A percentile compares a stretch with the other conserved stretches of the same genome.
Conservation (phyloP, 768 basidiomycete species). For the Bullera alba region DNA sequence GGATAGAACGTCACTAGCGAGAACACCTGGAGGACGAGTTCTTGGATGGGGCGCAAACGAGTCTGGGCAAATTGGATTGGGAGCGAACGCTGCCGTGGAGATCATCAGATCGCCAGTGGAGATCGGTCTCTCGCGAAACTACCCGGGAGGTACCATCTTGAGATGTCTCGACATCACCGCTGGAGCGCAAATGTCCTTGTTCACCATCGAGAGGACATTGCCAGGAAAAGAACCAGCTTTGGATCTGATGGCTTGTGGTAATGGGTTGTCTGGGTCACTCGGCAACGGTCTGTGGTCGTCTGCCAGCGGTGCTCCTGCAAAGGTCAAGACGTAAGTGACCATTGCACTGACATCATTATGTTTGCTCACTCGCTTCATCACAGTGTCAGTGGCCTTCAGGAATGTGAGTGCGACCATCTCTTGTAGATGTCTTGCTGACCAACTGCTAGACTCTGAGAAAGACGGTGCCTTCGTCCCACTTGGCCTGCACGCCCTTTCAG, state of each 20-base stretch:
- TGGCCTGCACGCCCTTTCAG: slow-evolving; percentile 56
- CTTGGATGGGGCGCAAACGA: slow-evolving; percentile 88
- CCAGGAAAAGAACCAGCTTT: slow-evolving; percentile 44
- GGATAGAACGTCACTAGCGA: slow-evolving; percentile 62
- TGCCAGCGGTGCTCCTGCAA: slow-evolving; percentile 62
- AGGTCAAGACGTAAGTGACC: slow-evolving; percentile 55
- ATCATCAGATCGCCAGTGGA: slow-evolving; percentile 77
- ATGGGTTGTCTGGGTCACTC: slow-evolving; percentile 64
- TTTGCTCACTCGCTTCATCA: background rate
- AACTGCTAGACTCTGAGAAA: slow-evolving; percentile 58
- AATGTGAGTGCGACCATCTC: slow-evolving; percentile 57
- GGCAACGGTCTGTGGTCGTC: slow-evolving; percentile 58
- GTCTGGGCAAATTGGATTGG: slow-evolving; percentile 78
- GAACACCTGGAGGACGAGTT: slow-evolving; percentile 63
- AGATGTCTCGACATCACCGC: slow-evolving; percentile 63
- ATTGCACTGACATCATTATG: background rate
- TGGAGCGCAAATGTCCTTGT: slow-evolving; percentile 58
- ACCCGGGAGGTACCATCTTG: slow-evolving; percentile 52
- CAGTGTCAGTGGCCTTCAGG: slow-evolving; percentile 67
- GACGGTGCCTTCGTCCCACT: slow-evolving; percentile 60
- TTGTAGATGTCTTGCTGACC: background rate
- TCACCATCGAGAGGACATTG: slow-evolving; percentile 59
- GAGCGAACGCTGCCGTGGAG: slow-evolving; percentile 57
- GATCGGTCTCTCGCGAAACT: slow-evolving; percentile 62
- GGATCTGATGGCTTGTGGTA: slow-evolving; percentile 68